Conservation (phyloP, 768 basidiomycete genomes). For the Suillus luteus region DNA sequence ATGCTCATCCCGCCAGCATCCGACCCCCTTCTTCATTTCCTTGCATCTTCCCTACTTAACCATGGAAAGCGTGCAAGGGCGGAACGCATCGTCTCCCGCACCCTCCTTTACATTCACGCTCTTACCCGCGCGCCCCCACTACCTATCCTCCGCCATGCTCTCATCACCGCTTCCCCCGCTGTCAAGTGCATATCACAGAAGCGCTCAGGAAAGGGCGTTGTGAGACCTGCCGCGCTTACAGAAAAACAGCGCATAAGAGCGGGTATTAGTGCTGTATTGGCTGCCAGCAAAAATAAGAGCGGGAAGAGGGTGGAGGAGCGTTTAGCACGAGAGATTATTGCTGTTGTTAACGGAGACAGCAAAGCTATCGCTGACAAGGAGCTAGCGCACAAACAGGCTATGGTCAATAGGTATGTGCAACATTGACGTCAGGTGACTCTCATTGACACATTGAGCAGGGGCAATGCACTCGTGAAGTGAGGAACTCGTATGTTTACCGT, state of each 20-base stretch:
- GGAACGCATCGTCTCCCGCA: conserved; percentile 53
- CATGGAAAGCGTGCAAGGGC: conserved; percentile 70
- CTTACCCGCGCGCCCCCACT: conserved; percentile 78
- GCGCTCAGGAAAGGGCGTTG: conserved; percentile 63
- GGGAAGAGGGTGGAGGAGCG: conserved; percentile 67
- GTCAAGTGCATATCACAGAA: conserved; percentile 62
- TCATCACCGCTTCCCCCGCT: conserved; percentile 68
- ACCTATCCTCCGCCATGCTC: conserved; percentile 75
- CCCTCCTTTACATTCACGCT: conserved; percentile 70
- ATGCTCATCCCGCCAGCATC: conserved; percentile 70
- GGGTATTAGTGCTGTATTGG: conserved; percentile 72
- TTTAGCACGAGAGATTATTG: conserved; percentile 78
- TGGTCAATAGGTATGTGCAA: conserved; percentile 70
- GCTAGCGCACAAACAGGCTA: conserved; percentile 65
- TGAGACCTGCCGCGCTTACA: conserved; percentile 69
- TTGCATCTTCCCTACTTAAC: conserved; percentile 61
- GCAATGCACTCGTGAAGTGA: conserved; percentile 15
- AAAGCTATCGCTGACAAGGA: conserved; percentile 61
- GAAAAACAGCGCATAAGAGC: conserved; percentile 78
- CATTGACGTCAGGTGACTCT: conserved; percentile 3
- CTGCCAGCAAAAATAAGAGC: conserved; percentile 55
- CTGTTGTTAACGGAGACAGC: conserved; percentile 63
- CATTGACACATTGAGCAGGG: conserved; percentile 20
- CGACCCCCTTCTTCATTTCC: conserved; percentile 72
- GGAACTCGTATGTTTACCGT: neutral